Conservation (phyloP, 2,329 filamentous ascomycete genomes). For the Venturia carpophila region DNA sequence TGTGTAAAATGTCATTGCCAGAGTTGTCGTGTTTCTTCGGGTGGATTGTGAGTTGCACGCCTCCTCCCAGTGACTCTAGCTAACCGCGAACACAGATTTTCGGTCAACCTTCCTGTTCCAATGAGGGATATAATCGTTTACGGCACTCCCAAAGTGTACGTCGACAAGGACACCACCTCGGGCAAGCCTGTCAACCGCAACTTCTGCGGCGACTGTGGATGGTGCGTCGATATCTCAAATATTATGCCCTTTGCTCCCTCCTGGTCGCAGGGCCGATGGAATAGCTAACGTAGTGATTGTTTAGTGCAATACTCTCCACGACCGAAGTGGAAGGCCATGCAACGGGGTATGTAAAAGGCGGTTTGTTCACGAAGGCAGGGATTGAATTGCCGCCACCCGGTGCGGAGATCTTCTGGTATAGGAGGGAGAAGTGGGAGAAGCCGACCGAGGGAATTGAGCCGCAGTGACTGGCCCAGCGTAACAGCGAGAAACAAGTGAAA, state of each 20-base stretch:
- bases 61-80: neutral
- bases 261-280: neutral
- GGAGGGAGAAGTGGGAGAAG: slow-evolving; percentile 13
- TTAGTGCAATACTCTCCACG: neutral
- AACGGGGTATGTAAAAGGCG: neutral
- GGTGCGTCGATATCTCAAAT: neutral
- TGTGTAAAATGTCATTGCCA: slow-evolving; percentile 6
- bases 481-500: neutral
- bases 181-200: neutral
- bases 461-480: neutral
- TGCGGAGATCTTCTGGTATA: neutral
- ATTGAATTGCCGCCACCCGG: slow-evolving; percentile 1
- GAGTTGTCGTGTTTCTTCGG: neutral
- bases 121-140: neutral
- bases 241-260: neutral
- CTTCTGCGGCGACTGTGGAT: slow-evolving; percentile 1
- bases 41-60: neutral
- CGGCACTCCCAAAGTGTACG: neutral
- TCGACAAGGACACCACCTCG: neutral
- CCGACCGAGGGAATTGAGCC: slow-evolving; percentile 3
- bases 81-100: neutral
- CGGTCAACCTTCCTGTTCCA: neutral
- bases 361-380: neutral
- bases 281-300: neutral
- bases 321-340: neutral